Base-by-base conservation (phyloP, 2,329 filamentous ascomycete species). In the Monosporascus sp. region DNA sequence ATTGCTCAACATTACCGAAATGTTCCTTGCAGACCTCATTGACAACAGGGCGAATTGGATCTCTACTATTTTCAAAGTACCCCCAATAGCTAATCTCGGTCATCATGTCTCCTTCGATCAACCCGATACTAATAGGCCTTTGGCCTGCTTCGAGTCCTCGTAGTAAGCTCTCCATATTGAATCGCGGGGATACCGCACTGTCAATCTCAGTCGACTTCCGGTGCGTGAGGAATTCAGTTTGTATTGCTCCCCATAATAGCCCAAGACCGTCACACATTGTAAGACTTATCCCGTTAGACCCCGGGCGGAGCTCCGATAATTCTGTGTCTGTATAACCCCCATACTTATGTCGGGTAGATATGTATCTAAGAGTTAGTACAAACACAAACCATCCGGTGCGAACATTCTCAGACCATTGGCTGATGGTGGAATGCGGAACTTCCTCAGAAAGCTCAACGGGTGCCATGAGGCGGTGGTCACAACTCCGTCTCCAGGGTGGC, bases 211-310 rank as follows among this genome's bases (percentile, higher is more conserved):
- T 48, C 2, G 71, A 40, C 36, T 69, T 64, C 44, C 71, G 59
- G 51, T 73, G 72, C 1, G 69, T 70, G 6, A 71, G 48, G 2
- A 73, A 46, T 46, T 74, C 71, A 9, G 69, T 68, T 52, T 73
- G 68, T 3, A 72, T 59, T 1, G 66, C 58, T 9, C 71, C 71
- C 69, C 69, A 73, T 8, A 73, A 49, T 47, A 57, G 26, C 19
- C 53, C 57, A 31, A 62, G 19, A 47, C 40, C 20, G 41, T n/a
- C 2, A 19, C 20, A 16, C 41, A 20, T 44, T 14, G 1, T 11
- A 6, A 44, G 41, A 20, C 5, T 14, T 20, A 44, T 44, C 27
- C 3, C 27, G 2, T 5, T 1, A 16, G 16, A 1, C 9, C 41
- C 41, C 20, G 11, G n/a, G 11, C 4, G 0, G 20, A 44, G 8